Base-by-base conservation (phyloP, 176 grass and related monocot genomes). In the Paspalum notatum region DNA sequence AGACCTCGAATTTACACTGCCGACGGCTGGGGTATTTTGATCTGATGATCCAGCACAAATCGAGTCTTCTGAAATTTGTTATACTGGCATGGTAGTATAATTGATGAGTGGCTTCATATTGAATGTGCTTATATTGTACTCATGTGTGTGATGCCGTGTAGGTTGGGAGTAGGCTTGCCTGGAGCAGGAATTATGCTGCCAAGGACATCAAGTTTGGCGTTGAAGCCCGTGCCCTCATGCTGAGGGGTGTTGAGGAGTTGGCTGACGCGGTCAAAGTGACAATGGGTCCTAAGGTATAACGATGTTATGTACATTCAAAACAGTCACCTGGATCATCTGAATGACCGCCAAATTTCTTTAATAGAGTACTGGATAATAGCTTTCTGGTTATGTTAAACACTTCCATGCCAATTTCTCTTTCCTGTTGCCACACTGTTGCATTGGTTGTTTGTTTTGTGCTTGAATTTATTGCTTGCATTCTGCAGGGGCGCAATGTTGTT, bases 151-250 rank as follows among this genome's bases (percentile, higher is more conserved):
- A 74, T 85, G 48, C 40, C 82, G 0, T 62, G 16, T 55, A 98
- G 95, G 84, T 93, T 87, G 95, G 95, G 79, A 94, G 92, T 66
- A 91, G 86, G 55, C 86, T 98, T n/a, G 71, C 72, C 73, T 98
- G 86, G 90, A 98, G 86, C 81, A 91, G 95, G 88, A 98, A 88
- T 68, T 98, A 95, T 91, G 95, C 95, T 7, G 92, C 95, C 16
- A 95, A 98, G 69, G 95, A 98, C 72, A 98, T 98, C 86, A 95
- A 17, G 53, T 98, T 98, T 89, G 95, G 95, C 53, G 92, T 98
- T 12, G 95, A 98, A 66, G 95, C 92, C 71, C 95, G 95, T 72
- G 88, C 95, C 48, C 80, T 93, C 81, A 98, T 98, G 95, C 84
- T 98, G 27, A 95, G 78, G 84, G 92, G 95, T 38, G 95, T 98